Conservation (phyloP, 2,329 filamentous ascomycete genomes). For the Ophiostoma sp. region DNA sequence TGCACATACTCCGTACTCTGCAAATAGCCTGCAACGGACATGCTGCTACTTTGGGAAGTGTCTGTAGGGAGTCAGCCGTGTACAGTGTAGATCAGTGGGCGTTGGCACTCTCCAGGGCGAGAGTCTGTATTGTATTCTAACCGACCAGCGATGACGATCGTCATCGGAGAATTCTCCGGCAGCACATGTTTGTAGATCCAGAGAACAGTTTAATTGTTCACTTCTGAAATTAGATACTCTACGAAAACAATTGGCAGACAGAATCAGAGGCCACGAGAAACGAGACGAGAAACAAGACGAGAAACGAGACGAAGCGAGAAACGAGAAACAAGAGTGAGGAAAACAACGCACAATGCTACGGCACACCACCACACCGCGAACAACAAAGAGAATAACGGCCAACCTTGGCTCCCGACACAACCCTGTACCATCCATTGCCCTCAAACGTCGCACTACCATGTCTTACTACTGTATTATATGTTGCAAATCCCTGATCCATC, state of each 20-base stretch:
- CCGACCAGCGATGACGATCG: background rate
- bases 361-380: background rate
- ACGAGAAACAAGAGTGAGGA: background rate
- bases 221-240: too few relatives aligned
- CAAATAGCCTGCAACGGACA: background rate
- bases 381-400: too few relatives aligned
- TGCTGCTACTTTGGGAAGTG: constrained; percentile 10
- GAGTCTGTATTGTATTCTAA: too few relatives aligned
- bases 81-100: background rate
- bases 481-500: too few relatives aligned
- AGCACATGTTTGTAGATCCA: background rate
- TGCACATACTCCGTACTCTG: too few relatives aligned
- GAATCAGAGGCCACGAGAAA: background rate
- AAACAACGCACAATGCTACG: constrained; percentile 1
- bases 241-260: background rate
- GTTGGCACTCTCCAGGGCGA: background rate
- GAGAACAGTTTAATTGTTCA: too few relatives aligned
- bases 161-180: constrained; percentile 11
- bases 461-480: too few relatives aligned
- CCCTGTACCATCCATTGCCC: too few relatives aligned
- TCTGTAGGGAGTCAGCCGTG: background rate
- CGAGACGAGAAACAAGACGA: background rate
- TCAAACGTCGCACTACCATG: too few relatives aligned
- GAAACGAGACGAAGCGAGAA: background rate
- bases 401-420: too few relatives aligned